Base-by-base conservation (phyloP, 768 basidiomycete species). In the Phylloporus sp. region DNA sequence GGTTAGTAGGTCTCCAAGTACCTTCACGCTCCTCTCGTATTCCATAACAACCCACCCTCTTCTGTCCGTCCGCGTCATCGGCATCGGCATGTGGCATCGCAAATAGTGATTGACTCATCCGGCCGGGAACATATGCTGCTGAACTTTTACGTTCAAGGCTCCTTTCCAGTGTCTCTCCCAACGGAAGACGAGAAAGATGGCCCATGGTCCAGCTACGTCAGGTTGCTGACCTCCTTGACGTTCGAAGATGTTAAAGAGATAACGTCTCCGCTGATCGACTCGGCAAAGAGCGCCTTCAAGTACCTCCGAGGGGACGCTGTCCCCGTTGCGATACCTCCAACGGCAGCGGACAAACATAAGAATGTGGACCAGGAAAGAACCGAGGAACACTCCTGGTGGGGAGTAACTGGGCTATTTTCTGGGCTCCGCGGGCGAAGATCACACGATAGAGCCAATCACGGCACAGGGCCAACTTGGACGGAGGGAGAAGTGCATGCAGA, bases 21-120 rank as follows among this genome's bases (percentile, higher is more conserved):
- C 59, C 72, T 92, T 32, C 79, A 78, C 36, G 74, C 75, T 9
- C 81, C 86, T 6, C 70, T 88, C 26, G 69, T 74, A 8, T 92
- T 91, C 63, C 85, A 91, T 64, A 90, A 86, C 58, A 87, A 85
- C 55, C 84, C 87, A 0, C 88, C 90, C 3, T 82, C 85, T n/a
- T 65, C 73, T 31, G 61, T 76, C 42, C 80, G 88, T 23, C 90
- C 90, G 11, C 79, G 88, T 44, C 90, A 91, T 59, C 79, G 90
- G 17, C 86, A 88, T 56, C 79, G 86, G 57, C 85, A 86, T 67
- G 85, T 90, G 35, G 80, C 80, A 8, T 90, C 89, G 17, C 84
- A 88, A 49, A 75, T 90, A 50, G 79, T 80, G 48, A 69, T 86
- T 21, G 90, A 92, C 61, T 67, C 81, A 10, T 60, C 77, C 9